A percentile compares a stretch with the other conserved stretches of the same genome.
Evolutionary conservation across 192 early-diverging fungal genomes (phyloP).

Genomic region (Podila clonocystis): DNA sequence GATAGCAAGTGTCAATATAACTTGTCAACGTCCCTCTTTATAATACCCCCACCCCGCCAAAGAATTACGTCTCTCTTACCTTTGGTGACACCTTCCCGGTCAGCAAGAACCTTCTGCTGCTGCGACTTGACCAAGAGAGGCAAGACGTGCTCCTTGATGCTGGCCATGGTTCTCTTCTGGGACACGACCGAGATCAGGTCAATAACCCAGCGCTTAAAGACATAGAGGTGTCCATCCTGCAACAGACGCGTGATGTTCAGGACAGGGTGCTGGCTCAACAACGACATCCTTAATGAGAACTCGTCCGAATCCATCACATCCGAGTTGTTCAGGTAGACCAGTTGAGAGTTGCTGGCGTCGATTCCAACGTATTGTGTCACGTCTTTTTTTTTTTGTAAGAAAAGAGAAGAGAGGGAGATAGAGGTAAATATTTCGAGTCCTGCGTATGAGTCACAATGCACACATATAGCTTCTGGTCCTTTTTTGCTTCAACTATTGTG

Average conservation of each 20-base stretch:
- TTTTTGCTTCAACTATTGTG: not conserved
- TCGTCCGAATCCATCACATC: conserved; percentile 42
- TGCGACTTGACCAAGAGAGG: conserved; percentile 90
- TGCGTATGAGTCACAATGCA: conserved; percentile 26
- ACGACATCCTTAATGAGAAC: conserved; percentile 55
- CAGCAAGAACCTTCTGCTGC: conserved; percentile 74
- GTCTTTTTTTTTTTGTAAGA: conserved; percentile 11
- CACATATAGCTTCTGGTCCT: not conserved
- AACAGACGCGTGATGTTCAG: conserved; percentile 83
- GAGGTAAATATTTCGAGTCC: conserved; percentile 9
- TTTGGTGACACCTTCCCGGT: conserved; percentile 70
- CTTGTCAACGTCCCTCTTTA: not conserved
- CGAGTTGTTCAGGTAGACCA: conserved; percentile 58
- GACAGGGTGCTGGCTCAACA: conserved; percentile 82
- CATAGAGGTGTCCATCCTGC: conserved; percentile 92
- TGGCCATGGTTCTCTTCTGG: conserved; percentile 71
- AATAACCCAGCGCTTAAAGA: conserved; percentile 94
- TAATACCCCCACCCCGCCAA: not conserved
- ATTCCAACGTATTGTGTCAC: conserved; percentile 63
- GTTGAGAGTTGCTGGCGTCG: conserved; percentile 53
- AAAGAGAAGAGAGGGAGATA: not conserved
- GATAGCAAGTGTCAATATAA: not conserved
- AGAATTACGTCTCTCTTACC: conserved; percentile 50
- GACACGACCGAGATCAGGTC: conserved; percentile 71
- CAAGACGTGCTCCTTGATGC: conserved; percentile 86